These are phyloP conservation scores for Sedum album DNA, from an alignment of 164 flowering plant species.

Conservation along the genomic window DNA sequence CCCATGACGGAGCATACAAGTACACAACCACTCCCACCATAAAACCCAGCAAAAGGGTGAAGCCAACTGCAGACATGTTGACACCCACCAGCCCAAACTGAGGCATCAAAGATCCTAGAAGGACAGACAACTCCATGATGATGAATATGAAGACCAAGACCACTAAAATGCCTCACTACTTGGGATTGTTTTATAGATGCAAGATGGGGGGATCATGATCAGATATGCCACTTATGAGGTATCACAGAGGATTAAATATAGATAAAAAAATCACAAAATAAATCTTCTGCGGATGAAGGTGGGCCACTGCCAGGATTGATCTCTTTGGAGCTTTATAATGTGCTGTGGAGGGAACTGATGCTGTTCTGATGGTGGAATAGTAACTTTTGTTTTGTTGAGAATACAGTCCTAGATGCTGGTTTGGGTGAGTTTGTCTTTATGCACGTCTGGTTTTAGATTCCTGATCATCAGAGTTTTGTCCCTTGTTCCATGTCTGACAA, in stretches of 20 bases:
- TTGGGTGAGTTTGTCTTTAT: background rate
- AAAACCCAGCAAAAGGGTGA: slow-evolving; percentile 26
- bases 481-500: background rate
- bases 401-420: background rate
- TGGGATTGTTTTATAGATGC: background rate
- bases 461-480: background rate
- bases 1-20: slow-evolving; percentile 73
- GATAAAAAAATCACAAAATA: background rate
- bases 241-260: background rate
- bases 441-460: background rate
- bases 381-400: background rate
- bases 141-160: background rate
- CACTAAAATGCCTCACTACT: too few relatives aligned
- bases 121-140: background rate
- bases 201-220: slow-evolving; percentile 3
- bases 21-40: slow-evolving; percentile 33
- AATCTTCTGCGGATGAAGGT: background rate
- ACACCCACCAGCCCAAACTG: background rate
- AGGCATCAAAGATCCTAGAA: background rate
- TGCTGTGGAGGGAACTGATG: background rate
- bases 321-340: background rate
- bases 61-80: slow-evolving; percentile 14
- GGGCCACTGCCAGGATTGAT: background rate
- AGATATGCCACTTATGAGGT: background rate
- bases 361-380: background rate